These are phyloP conservation scores for Naganishia liquefaciens DNA, from an alignment of 1,284 basidiomycete genomes.

Conservation along the genomic window DNA sequence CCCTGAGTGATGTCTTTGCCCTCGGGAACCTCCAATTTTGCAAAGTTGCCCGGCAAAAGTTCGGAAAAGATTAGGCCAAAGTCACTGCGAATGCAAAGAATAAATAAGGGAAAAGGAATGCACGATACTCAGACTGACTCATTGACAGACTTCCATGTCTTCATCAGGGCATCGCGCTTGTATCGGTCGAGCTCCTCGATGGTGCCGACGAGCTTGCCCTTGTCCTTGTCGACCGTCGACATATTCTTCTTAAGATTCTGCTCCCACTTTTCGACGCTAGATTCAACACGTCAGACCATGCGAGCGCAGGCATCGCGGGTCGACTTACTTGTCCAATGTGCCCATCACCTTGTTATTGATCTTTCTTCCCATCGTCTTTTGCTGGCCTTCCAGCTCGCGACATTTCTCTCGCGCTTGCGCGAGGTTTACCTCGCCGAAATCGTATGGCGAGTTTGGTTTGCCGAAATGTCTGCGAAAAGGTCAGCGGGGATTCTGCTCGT, in stretches of 20 bases:
- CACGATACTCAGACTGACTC: slow-evolving; percentile 59
- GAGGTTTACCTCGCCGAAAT: slow-evolving; percentile 77
- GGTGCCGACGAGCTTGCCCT: slow-evolving; percentile 92
- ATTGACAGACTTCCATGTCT: slow-evolving; percentile 95
- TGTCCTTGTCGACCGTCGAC: slow-evolving; percentile 85
- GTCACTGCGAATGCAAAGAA: slow-evolving; percentile 61
- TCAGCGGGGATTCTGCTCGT: slow-evolving; percentile 5
- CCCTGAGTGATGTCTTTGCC: slow-evolving; percentile 91
- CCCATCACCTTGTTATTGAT: slow-evolving; percentile 93
- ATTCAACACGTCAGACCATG: neutral
- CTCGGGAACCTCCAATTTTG: slow-evolving; percentile 90
- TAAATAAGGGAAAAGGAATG: neutral
- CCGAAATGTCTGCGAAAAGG: slow-evolving; percentile 65
- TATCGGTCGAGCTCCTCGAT: slow-evolving; percentile 91
- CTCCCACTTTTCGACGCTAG: slow-evolving; percentile 94
- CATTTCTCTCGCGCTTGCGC: slow-evolving; percentile 66
- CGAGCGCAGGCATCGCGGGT: neutral
- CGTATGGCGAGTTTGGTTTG: slow-evolving; percentile 75
- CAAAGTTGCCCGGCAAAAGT: slow-evolving; percentile 93
- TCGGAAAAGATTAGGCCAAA: slow-evolving; percentile 97
- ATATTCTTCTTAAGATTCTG: slow-evolving; percentile 83
- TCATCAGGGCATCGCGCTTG: slow-evolving; percentile 88
- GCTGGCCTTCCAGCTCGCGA: slow-evolving; percentile 73
- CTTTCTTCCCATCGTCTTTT: slow-evolving; percentile 89
- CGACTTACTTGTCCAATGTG: slow-evolving; percentile 85